Percentiles rank a stretch among this genome's conserved stretches.
phyloP scores from a whole-genome alignment of 192 early-diverging fungal species.

The Linnemannia exigua region DNA sequence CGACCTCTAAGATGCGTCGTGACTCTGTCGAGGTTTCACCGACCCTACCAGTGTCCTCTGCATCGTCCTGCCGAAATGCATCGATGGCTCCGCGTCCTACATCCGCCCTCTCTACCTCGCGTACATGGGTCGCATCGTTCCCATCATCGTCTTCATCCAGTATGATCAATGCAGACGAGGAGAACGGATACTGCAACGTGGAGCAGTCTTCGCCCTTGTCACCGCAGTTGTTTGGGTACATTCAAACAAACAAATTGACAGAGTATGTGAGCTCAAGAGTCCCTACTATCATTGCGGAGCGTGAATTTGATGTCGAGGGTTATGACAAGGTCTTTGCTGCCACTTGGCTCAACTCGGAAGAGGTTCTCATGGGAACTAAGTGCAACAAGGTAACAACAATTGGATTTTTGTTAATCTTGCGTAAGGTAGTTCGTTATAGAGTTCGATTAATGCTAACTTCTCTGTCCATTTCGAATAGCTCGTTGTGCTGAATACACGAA shows the following conservation, averaged over 20 bases:
- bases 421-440: not conserved
- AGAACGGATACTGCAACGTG: constrained; percentile 10
- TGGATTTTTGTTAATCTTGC: not conserved
- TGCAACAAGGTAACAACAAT: constrained; percentile 61
- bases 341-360: constrained; percentile 62
- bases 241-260: not conserved
- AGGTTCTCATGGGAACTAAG: constrained; percentile 75
- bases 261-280: constrained; percentile 34
- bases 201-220: not conserved
- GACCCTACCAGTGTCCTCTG: not conserved
- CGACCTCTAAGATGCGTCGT: constrained; percentile 7
- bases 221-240: not conserved
- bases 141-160: not conserved
- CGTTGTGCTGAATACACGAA: constrained; percentile 28
- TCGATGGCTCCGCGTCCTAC: constrained; percentile 7
- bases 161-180: not conserved
- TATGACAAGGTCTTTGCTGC: constrained; percentile 73
- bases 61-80: not conserved
- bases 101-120: constrained; percentile 11
- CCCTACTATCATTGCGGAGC: constrained; percentile 37
- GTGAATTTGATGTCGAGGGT: constrained; percentile 31
- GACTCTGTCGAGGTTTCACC: not conserved
- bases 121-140: constrained; percentile 27
- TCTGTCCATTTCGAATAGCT: constrained; percentile 26
- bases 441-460: not conserved